These are phyloP conservation scores for Pyrenula aspistea DNA, from an alignment of 495 filamentous ascomycete genomes.

Conservation along the genomic window DNA sequence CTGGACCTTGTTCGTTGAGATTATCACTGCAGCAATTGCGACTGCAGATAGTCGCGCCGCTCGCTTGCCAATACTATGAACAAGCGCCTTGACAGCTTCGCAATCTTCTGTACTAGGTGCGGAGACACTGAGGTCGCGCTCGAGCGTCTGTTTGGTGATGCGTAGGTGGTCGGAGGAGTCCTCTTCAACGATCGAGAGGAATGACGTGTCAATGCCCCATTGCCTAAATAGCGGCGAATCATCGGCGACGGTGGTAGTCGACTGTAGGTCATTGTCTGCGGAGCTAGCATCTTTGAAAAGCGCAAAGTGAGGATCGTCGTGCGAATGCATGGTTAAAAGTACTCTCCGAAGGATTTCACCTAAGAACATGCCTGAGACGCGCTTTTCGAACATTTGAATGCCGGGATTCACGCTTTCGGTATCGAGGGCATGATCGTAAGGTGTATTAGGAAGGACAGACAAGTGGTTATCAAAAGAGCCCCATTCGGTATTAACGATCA, in stretches of 20 bases:
- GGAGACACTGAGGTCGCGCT: conserved; percentile 59
- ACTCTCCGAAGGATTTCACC: conserved; percentile 83
- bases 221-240: conserved; percentile 57
- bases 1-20: conserved; percentile 58
- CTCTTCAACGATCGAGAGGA: conserved; percentile 69
- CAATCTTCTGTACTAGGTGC: conserved; percentile 65
- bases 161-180: conserved; percentile 54
- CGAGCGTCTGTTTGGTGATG: conserved; percentile 61
- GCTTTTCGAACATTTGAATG: conserved; percentile 98
- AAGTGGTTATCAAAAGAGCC: conserved; percentile 94
- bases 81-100: conserved; percentile 65
- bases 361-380: conserved; percentile 95
- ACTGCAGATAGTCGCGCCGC: conserved; percentile 82
- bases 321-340: conserved; percentile 42
- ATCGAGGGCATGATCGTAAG: conserved; percentile 73
- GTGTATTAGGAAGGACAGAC: conserved; percentile 71
- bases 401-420: conserved; percentile 78
- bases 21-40: conserved; percentile 69
- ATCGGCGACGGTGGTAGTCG: conserved; percentile 52
- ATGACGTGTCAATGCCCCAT: conserved; percentile 83
- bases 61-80: conserved; percentile 74
- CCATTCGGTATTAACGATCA: conserved; percentile 99
- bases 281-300: conserved; percentile 61
- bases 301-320: conserved; percentile 44
- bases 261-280: conserved; percentile 48